These are phyloP conservation scores for Cerioporus squamosus DNA, from an alignment of 1,284 basidiomycete genomes.

Conservation along the genomic window DNA sequence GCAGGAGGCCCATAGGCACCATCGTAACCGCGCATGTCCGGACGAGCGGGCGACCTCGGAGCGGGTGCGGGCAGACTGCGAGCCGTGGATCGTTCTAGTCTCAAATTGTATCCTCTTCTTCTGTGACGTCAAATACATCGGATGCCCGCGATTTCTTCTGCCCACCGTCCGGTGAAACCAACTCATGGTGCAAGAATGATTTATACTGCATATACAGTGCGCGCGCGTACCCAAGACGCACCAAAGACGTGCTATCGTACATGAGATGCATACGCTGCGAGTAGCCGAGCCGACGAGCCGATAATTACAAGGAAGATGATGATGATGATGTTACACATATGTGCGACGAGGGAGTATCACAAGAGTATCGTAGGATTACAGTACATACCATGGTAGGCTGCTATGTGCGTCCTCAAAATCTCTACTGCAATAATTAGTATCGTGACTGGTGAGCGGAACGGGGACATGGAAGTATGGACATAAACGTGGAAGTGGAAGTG, in stretches of 20 bases:
- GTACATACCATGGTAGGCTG: slow-evolving; percentile 18
- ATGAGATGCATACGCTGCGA: neutral
- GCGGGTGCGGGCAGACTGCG: slow-evolving; percentile 1
- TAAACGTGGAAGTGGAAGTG: too few relatives aligned
- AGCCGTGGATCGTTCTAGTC: slow-evolving; percentile 2
- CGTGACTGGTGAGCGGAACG: neutral
- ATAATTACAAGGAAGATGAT: slow-evolving; percentile 8
- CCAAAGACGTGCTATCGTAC: neutral
- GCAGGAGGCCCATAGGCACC: neutral
- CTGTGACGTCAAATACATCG: slow-evolving; percentile 14
- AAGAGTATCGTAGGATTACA: too few relatives aligned
- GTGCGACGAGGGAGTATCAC: slow-evolving; percentile 3
- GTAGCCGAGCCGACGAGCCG: too few relatives aligned
- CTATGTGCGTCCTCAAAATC: neutral
- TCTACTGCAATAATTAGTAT: neutral
- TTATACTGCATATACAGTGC: neutral
- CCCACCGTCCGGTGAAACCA: too few relatives aligned
- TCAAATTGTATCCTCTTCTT: slow-evolving; percentile 13
- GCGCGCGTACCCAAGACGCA: neutral
- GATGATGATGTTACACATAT: slow-evolving; percentile 15
- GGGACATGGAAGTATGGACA: neutral
- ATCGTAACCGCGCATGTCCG: neutral
- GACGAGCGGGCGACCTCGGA: neutral
- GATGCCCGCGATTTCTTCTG: neutral
- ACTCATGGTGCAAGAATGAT: too few relatives aligned